These are phyloP conservation scores for Lepidium didymum DNA, from an alignment of 345 rosid genomes.

Conservation along the genomic window DNA sequence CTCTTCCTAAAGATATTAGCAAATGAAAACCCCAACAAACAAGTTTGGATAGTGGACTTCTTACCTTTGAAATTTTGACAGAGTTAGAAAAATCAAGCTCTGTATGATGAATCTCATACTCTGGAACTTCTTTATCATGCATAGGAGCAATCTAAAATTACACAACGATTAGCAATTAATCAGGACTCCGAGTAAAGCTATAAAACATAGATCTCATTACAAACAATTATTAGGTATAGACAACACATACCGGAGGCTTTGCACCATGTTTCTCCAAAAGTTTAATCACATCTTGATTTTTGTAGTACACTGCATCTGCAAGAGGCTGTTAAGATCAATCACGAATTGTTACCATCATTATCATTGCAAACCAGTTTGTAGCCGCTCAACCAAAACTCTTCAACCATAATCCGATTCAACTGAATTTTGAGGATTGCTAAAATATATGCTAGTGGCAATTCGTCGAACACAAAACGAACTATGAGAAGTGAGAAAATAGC, in stretches of 20 bases:
- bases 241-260: slow-evolving; percentile 47
- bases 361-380: neutral
- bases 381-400: neutral
- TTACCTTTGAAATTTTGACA: slow-evolving; percentile 67
- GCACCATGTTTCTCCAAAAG: slow-evolving; percentile 77
- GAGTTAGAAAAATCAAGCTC: slow-evolving; percentile 81
- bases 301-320: slow-evolving; percentile 72
- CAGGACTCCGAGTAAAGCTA: neutral
- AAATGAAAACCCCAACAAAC: neutral
- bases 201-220: neutral
- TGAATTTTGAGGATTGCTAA: neutral
- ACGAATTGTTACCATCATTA: slow-evolving; percentile 12
- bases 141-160: slow-evolving; percentile 60
- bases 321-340: slow-evolving; percentile 59
- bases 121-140: slow-evolving; percentile 77
- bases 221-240: neutral
- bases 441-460: neutral
- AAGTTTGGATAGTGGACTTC: neutral
- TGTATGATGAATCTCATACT: slow-evolving; percentile 62
- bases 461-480: slow-evolving; percentile 22
- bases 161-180: neutral
- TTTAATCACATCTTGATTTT: slow-evolving; percentile 60
- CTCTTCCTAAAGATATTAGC: neutral
- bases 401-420: neutral
- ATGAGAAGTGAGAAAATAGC: slow-evolving; percentile 9